Base-by-base conservation (phyloP, 306 rosid genomes). In the Vigna angularis region DNA sequence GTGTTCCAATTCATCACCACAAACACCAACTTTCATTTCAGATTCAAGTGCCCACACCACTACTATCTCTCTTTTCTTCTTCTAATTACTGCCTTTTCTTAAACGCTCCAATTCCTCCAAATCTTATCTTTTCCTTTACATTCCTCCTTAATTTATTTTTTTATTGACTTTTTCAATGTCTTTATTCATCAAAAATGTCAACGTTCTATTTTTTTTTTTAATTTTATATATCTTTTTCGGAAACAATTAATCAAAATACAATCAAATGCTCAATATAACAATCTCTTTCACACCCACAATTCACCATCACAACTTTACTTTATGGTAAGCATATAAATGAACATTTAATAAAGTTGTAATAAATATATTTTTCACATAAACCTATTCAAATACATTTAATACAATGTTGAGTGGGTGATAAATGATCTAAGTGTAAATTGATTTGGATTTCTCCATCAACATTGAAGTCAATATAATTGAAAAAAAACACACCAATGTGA, bases 1-100 rank as follows among this genome's bases (percentile, higher is more conserved):
- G 88, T 59, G 85, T 73, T 67, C 73, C 64, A 44, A 55, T 61
- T 77, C 85, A 72, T 12, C 40, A 61, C 85, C 83, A 81, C 82
- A 49, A 51, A 49, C 18, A 34, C 53, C 44, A 38, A 66, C 71
- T 57, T 72, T 75, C 24, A 64, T 70, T 71, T 65, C 79, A 49
- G 66, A 36, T 55, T 72, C 45, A 18, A 70, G 75, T 75, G 79
- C 71, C 4, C 73, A 75, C 81, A 3, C 70, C 80, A 3, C 78
- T 74, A 81, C 59, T 72, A 73, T 40, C 69, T 77, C 38, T 0
- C 70, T 75, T 70, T 49, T 56, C 52, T 18, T 26, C 44, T 22
- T 44, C 14, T 45, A 40, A 36, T 36, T 0, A 6, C 8, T 36
- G 1, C 22, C 22, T 20, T 20, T 20, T 20, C 22, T 20, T 20